These are phyloP conservation scores for Oryza coarctata DNA, from an alignment of 176 grass and related monocot genomes.

Conservation along the genomic window DNA sequence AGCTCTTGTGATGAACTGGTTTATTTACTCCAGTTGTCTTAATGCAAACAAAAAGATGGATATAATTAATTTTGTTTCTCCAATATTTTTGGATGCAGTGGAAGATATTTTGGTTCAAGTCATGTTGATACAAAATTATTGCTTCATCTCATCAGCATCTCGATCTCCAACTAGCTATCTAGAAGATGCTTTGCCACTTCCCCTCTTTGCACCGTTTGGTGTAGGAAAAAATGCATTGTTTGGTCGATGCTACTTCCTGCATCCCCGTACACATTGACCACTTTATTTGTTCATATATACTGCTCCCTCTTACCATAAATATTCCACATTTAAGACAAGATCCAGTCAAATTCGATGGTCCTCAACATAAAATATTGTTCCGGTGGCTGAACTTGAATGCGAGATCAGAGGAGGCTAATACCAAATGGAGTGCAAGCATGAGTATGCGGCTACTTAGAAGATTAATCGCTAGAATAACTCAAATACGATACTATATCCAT, in stretches of 20 bases:
- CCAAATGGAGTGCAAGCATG: too few relatives aligned
- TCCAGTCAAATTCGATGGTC: too few relatives aligned
- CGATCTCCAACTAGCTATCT: neutral
- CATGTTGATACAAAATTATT: neutral
- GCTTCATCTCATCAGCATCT: neutral
- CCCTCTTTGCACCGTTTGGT: neutral
- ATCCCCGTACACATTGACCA: neutral
- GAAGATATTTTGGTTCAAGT: neutral
- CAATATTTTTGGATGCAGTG: neutral
- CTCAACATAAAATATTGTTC: too few relatives aligned
- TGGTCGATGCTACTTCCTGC: neutral
- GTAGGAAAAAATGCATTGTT: neutral
- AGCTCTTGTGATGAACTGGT: conserved; percentile 28
- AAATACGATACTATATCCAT: too few relatives aligned
- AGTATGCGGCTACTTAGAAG: too few relatives aligned
- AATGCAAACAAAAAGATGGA: conserved; percentile 14
- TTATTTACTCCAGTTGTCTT: conserved; percentile 30
- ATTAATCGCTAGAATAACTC: too few relatives aligned
- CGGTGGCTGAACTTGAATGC: too few relatives aligned
- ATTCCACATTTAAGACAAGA: too few relatives aligned
- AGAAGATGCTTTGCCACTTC: neutral
- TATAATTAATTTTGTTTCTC: neutral
- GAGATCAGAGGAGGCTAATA: too few relatives aligned
- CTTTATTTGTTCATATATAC: neutral
- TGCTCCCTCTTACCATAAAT: too few relatives aligned